Evolutionary conservation across 139 green algal genomes (phyloP).

Genomic region (Chlorella vulgaris): DNA sequence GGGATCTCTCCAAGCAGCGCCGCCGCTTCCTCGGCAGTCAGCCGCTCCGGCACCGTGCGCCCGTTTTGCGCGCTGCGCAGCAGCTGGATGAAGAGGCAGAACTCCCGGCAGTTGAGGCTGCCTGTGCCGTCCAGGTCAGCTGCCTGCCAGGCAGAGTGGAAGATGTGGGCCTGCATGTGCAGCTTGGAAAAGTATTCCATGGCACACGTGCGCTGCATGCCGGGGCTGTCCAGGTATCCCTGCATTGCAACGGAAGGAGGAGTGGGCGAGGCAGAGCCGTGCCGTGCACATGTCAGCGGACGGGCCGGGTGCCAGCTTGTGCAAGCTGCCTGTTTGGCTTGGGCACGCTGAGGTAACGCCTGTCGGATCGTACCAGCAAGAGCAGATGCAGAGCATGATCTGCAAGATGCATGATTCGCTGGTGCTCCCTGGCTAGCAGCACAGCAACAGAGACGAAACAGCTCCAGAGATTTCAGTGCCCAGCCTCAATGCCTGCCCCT

Average conservation of each 20-base stretch:
- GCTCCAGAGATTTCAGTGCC: too few relatives aligned
- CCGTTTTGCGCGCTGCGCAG: conserved; percentile 29
- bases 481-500: too few relatives aligned
- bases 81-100: conserved; percentile 45
- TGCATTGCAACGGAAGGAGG: background rate
- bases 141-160: conserved; percentile 4
- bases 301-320: too few relatives aligned
- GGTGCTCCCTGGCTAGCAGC: too few relatives aligned
- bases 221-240: background rate
- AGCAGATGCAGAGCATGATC: background rate
- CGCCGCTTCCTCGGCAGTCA: conserved; percentile 6
- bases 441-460: too few relatives aligned
- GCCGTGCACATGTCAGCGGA: background rate
- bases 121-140: conserved; percentile 6
- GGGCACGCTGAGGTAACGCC: background rate
- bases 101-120: conserved; percentile 24
- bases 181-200: conserved; percentile 36
- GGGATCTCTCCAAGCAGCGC: conserved; percentile 22
- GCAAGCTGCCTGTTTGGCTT: too few relatives aligned
- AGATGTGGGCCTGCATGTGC: conserved; percentile 18
- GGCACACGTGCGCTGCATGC: conserved; percentile 2
- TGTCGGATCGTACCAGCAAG: background rate
- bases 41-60: background rate
- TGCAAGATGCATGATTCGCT: background rate
- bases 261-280: background rate